These are phyloP conservation scores for Naganishia friedmannii DNA, from an alignment of 768 basidiomycete genomes.

Conservation along the genomic window DNA sequence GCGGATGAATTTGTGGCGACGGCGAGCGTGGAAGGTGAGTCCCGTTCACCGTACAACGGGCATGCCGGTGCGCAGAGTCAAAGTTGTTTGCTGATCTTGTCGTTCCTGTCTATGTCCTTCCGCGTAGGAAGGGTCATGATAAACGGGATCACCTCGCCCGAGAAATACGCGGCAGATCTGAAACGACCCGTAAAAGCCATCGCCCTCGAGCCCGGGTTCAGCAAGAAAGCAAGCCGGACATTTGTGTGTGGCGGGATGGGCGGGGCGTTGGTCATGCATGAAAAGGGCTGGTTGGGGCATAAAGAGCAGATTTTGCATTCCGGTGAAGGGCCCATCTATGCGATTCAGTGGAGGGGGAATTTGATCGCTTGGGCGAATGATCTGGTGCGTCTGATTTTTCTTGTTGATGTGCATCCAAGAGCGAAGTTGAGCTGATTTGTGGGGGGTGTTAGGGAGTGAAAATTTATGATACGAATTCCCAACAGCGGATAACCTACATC, in stretches of 20 bases:
- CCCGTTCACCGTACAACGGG: neutral
- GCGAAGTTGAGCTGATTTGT: neutral
- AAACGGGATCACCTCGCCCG: conserved; percentile 71
- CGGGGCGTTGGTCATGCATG: conserved; percentile 77
- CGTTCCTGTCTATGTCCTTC: no score
- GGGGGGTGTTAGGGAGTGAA: conserved; percentile 71
- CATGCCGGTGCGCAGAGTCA: no score
- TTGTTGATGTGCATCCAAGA: neutral
- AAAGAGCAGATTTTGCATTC: conserved; percentile 78
- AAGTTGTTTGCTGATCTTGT: no score
- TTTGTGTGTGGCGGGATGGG: conserved; percentile 91
- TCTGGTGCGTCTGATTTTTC: conserved; percentile 58
- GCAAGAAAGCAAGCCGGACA: conserved; percentile 69
- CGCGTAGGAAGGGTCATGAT: conserved; percentile 80
- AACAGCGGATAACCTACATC: conserved; percentile 76
- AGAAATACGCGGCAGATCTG: conserved; percentile 82
- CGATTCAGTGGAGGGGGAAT: conserved; percentile 75
- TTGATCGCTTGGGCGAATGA: conserved; percentile 98
- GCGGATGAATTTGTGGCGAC: conserved; percentile 87
- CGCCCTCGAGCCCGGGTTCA: conserved; percentile 85
- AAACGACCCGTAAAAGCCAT: conserved; percentile 87
- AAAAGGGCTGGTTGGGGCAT: conserved; percentile 95
- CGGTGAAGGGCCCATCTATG: conserved; percentile 94
- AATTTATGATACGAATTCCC: conserved; percentile 78
- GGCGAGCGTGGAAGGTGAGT: conserved; percentile 85